Evolutionary conservation across 75 land plant species (phyloP).

Genomic region (Chamaecyparis obtusa): DNA sequence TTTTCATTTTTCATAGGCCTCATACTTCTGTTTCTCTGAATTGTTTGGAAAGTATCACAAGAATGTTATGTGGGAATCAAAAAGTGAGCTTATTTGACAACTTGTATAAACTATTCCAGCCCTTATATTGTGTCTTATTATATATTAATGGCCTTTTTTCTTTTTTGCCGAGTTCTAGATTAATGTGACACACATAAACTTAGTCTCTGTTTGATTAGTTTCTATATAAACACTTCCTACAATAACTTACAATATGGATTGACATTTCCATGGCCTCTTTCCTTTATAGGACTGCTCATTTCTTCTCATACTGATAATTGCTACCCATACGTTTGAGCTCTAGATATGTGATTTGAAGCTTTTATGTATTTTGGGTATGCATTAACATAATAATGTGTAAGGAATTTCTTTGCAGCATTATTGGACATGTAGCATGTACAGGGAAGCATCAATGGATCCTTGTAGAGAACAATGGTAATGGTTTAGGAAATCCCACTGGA

Average conservation of each 20-base stretch:
- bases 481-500: background rate
- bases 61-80: background rate
- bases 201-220: background rate
- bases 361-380: background rate
- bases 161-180: background rate
- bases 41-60: background rate
- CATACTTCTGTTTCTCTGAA: background rate
- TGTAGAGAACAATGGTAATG: background rate
- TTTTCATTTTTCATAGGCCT: background rate
- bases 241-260: background rate
- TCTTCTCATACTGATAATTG: background rate
- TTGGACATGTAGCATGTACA: slow-evolving; percentile 57
- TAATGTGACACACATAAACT: background rate
- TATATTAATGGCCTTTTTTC: background rate
- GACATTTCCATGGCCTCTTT: background rate
- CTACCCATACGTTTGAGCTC: background rate
- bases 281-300: background rate
- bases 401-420: slow-evolving; percentile 31
- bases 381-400: background rate
- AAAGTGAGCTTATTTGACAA: background rate
- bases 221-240: background rate
- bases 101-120: background rate
- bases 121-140: background rate
- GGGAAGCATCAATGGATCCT: slow-evolving; percentile 55
- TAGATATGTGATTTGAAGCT: background rate